Conservation (phyloP, 1,284 basidiomycete species). For the Apiotrichum veenhuisii region DNA sequence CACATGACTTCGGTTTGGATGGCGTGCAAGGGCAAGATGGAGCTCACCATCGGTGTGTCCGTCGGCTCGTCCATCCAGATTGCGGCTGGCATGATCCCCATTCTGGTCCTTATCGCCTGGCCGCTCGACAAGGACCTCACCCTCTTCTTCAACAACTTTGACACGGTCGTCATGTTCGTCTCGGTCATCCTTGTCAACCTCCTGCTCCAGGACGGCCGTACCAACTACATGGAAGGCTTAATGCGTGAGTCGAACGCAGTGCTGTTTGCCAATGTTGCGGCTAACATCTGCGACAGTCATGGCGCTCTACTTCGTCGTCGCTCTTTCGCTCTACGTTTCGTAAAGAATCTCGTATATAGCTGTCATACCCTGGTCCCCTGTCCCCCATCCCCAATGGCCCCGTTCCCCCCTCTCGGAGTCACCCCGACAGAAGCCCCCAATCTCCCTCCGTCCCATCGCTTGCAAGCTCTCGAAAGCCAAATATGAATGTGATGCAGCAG, state of each 20-base stretch:
- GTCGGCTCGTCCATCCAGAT: slow-evolving; percentile 92
- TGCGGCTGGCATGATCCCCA: slow-evolving; percentile 77
- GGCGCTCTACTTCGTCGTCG: slow-evolving; percentile 15
- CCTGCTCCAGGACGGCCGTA: slow-evolving; percentile 68
- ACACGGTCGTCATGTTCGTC: slow-evolving; percentile 79
- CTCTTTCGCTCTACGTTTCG: slow-evolving; percentile 5
- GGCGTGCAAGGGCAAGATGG: slow-evolving; percentile 67
- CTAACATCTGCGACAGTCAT: slow-evolving; percentile 8
- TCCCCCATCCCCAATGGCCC: no score
- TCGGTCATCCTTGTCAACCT: slow-evolving; percentile 79
- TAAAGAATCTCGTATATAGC: neutral
- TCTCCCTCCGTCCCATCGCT: no score
- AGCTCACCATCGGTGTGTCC: slow-evolving; percentile 79
- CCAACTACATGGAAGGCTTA: slow-evolving; percentile 82
- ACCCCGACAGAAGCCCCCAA: no score
- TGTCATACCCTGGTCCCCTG: no score
- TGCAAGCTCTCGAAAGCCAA: no score
- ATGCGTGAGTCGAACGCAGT: slow-evolving; percentile 51
- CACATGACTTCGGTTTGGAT: slow-evolving; percentile 78
- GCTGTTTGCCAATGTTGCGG: no score
- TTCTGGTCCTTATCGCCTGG: slow-evolving; percentile 80
- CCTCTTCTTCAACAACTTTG: slow-evolving; percentile 63
- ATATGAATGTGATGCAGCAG: no score
- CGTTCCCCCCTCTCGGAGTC: no score
- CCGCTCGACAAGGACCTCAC: slow-evolving; percentile 72